Conservation (phyloP, 225 moss, liverwort and hornwort genomes). For the Sphagnum contortum region DNA sequence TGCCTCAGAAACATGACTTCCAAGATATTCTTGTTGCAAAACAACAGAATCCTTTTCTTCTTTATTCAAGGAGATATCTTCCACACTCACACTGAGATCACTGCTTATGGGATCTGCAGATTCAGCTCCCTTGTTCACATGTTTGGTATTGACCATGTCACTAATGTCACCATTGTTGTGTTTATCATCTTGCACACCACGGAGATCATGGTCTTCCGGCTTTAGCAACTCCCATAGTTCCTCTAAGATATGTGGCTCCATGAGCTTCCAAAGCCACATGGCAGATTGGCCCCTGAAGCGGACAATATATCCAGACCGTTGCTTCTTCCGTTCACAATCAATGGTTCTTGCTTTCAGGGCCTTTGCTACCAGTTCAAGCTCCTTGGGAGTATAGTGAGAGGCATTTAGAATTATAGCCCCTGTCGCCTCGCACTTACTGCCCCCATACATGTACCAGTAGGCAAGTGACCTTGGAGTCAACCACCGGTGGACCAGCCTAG, state of each 20-base stretch:
- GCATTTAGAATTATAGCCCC: conserved; percentile 71
- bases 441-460: conserved; percentile 97
- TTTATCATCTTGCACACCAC: not conserved
- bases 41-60: not conserved
- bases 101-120: not conserved
- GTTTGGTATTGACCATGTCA: conserved; percentile 3
- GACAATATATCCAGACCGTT: conserved; percentile 30
- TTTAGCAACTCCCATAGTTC: conserved; percentile 45
- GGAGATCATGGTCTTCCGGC: conserved; percentile 27
- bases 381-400: conserved; percentile 58
- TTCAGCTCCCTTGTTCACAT: not conserved
- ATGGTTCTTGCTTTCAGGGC: conserved; percentile 63
- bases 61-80: not conserved
- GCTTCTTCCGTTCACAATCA: conserved; percentile 52
- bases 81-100: not conserved
- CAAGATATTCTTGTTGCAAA: not conserved
- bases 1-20: not conserved
- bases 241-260: conserved; percentile 70
- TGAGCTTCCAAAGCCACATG: conserved; percentile 79
- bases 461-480: conserved; percentile 78
- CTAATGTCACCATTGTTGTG: conserved; percentile 6
- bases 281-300: conserved; percentile 65
- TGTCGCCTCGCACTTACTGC: conserved; percentile 48
- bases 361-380: conserved; percentile 73
- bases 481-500: conserved; percentile 86